Percentiles rank a stretch among this genome's conserved stretches.
These are phyloP conservation scores for Pseudozyma sp. DNA, from an alignment of 1,284 basidiomycete genomes.

Conservation along the genomic window DNA sequence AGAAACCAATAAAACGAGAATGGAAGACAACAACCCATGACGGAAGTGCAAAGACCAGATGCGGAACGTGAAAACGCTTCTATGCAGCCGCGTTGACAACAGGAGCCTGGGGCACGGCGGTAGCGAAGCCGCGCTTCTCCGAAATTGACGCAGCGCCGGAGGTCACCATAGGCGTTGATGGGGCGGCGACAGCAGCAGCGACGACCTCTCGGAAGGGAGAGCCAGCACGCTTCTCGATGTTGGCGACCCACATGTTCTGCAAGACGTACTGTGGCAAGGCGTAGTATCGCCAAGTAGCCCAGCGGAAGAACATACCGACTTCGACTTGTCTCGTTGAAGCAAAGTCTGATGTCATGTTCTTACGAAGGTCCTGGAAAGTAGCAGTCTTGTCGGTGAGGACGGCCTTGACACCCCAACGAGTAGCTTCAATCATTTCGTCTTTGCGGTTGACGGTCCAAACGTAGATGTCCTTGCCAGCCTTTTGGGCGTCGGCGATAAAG, in stretches of 20 bases:
- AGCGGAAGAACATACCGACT: constrained; percentile 64
- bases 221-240: constrained; percentile 60
- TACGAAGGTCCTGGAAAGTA: constrained; percentile 80
- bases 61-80: not conserved
- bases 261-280: constrained; percentile 56
- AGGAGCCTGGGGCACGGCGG: constrained; percentile 9
- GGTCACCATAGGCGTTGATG: constrained; percentile 1
- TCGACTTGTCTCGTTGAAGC: constrained; percentile 49
- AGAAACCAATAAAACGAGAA: not conserved
- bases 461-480: constrained; percentile 83
- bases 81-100: constrained; percentile 38
- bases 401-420: constrained; percentile 88
- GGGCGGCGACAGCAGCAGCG: not conserved
- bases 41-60: not conserved
- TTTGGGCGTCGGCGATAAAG: constrained; percentile 83
- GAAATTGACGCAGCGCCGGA: constrained; percentile 7
- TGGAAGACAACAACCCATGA: constrained; percentile 10
- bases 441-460: constrained; percentile 97
- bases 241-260: constrained; percentile 53
- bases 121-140: constrained; percentile 23
- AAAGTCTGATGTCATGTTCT: constrained; percentile 71
- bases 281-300: constrained; percentile 62
- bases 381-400: constrained; percentile 88
- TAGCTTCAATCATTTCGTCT: constrained; percentile 94
- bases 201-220: constrained; percentile 40